Evolutionary conservation across 768 basidiomycete species (phyloP).

Genomic region (Lentinula lateritia): DNA sequence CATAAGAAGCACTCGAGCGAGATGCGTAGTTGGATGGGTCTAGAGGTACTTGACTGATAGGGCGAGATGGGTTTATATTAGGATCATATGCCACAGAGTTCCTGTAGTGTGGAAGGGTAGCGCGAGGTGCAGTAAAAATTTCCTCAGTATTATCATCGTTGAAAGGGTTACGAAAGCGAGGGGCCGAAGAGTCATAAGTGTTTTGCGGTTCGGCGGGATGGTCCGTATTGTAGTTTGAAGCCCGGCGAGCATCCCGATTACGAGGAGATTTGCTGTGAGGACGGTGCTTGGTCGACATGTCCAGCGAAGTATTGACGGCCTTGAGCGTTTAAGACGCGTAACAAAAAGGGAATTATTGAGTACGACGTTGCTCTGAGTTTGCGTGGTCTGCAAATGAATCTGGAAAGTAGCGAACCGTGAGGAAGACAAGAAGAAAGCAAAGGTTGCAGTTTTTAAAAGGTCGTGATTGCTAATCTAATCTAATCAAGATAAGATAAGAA

Average conservation of each 20-base stretch:
- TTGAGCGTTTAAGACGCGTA: neutral
- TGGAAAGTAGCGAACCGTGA: neutral
- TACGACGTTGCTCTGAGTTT: neutral
- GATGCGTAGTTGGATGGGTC: neutral
- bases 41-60: conserved; percentile 14
- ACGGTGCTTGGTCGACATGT: neutral
- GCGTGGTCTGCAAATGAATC: no score
- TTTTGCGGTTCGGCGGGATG: neutral
- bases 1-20: neutral
- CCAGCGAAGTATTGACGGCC: neutral
- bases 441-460: neutral
- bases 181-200: neutral
- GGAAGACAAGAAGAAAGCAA: neutral
- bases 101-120: neutral
- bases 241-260: neutral
- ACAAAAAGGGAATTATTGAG: neutral
- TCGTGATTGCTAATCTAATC: neutral
- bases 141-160: neutral
- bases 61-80: conserved; percentile 11
- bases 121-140: neutral
- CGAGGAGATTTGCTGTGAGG: neutral
- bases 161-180: neutral
- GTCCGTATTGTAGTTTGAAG: neutral
- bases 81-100: neutral
- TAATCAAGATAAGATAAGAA: neutral